Base-by-base conservation (phyloP, 345 rosid species). In the Reutealis trisperma region DNA sequence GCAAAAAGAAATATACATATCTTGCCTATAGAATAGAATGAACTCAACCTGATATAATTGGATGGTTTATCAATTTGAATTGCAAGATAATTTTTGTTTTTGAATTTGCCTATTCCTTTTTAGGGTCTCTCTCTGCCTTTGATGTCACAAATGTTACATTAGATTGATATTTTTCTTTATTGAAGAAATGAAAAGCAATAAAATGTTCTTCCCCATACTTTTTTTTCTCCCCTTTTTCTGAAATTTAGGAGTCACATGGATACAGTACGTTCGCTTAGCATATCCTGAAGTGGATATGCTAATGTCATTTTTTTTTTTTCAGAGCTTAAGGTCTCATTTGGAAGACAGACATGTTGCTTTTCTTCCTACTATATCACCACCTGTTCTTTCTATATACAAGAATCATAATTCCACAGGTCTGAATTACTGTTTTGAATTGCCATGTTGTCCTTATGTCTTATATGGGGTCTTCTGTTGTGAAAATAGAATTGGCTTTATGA, bases 361-460 rank as follows among this genome's bases (percentile, higher is more conserved):
- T 49, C 65, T 79, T 37, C 84, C 93, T 71, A 47, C 91, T 61
- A 84, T 84, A 73, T 91, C 97, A n/a, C 92, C 95, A 44, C 97
- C 97, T 59, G 89, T 87, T 81, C 87, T 90, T 72, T 78, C 92
- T 70, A 54, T 82, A 60, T 75, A 34, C n/a, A 81, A 68, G 5
- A 80, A 66, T 59, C 67, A 51, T 47, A 44, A 75, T 59, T 58
- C 22, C 15, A 68, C 90, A 83, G 90, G 90, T 85, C 59, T 52
- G n/a, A 52, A 61, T 77, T 32, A n/a, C 52, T 47, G 8, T 64
- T 72, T 68, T 51, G 47, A 61, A 16, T 37, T n/a, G 7, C 42
- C 21, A 61, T 24, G 54, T 34, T 61, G 30, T 71, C 72, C 25
- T 54, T 77, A 21, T 6, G 25, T 14, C 12, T 16, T 11, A 6